Evolutionary conservation across 805 yeast genomes (phyloP).

Genomic region (Candida palmyrensis): DNA sequence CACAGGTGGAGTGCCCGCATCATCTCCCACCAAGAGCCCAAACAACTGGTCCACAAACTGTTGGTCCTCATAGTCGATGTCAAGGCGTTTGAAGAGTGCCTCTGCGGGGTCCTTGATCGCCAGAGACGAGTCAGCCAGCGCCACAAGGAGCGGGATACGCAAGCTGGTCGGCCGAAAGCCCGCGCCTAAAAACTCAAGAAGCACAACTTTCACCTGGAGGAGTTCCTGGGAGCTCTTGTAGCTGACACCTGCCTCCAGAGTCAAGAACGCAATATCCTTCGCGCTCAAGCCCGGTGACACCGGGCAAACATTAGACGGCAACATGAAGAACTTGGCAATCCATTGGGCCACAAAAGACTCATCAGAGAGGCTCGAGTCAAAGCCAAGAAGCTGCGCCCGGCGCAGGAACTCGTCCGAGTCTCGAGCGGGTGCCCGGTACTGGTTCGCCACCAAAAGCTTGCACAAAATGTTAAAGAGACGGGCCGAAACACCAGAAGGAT

Average conservation of each 20-base stretch:
- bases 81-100: constrained; percentile 44
- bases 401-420: constrained; percentile 39
- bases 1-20: constrained; percentile 46
- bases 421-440: constrained; percentile 46
- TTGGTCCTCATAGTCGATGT: constrained; percentile 48
- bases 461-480: constrained; percentile 58
- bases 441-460: constrained; percentile 38
- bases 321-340: constrained; percentile 53
- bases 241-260: constrained; percentile 61
- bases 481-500: constrained; percentile 38
- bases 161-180: constrained; percentile 36
- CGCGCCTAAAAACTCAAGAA: constrained; percentile 34
- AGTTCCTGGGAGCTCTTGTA: constrained; percentile 47
- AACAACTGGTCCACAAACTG: constrained; percentile 41
- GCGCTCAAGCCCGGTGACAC: constrained; percentile 50
- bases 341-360: constrained; percentile 40
- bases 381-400: constrained; percentile 26
- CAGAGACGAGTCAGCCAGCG: constrained; percentile 55
- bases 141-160: constrained; percentile 53
- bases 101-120: constrained; percentile 52
- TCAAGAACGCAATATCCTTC: constrained; percentile 55
- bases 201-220: constrained; percentile 18
- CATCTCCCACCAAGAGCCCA: constrained; percentile 48
- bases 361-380: constrained; percentile 34
- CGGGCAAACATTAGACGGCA: constrained; percentile 36